Evolutionary conservation across 2,329 filamentous ascomycete species (phyloP), one percentile per base, ranked within the genome.

Genomic region (Chaetomiaceae sp.): DNA sequence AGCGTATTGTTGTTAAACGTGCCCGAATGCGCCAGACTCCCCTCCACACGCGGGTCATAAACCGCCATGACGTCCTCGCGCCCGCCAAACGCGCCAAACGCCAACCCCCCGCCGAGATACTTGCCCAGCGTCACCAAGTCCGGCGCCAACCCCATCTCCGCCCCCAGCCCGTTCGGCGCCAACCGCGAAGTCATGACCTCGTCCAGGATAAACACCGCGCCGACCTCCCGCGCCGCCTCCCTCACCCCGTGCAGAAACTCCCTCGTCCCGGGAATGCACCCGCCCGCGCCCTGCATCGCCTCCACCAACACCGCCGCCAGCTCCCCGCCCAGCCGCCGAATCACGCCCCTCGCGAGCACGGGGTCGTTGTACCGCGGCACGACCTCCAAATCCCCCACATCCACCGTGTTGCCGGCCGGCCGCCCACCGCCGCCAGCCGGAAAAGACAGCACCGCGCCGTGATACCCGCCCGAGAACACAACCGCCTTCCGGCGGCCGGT

Each of bases 161-260:
- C 62, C 5, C 75, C 72, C 3, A 82, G 64, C 0, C 85, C 83
- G 6, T 73, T 68, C 1, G 70, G 70, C 16, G 72, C 67, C 25
- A 87, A 67, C 2, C 85, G 74, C 3, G 80, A 84, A 0, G 84
- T 87, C 77, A 87, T 85, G 5, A 89, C 85, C 67, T 89, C 86
- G 64, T 89, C 86, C 13, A 87, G 70, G 32, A 89, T 81, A 58
- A 89, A 76, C 1, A 89, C 53, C 0, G 79, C 79, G 1, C 77
- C 78, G 0, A 71, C 66, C 62, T 75, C 65, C 48, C 71, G 67
- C 27, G 66, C 69, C 5, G 72, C 69, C 0, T 71, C 65, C 40
- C 78, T 76, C 4, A 86, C 66, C 1, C 71, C 71, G 9, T 65
- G 55, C 23, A 86, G 65, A 58, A 87, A 87, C 16, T 74, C 73